Percentiles rank a stretch among this genome's conserved stretches.
Evolutionary conservation across 164 flowering plant genomes (phyloP).

Genomic region (Chimonanthus praecox): DNA sequence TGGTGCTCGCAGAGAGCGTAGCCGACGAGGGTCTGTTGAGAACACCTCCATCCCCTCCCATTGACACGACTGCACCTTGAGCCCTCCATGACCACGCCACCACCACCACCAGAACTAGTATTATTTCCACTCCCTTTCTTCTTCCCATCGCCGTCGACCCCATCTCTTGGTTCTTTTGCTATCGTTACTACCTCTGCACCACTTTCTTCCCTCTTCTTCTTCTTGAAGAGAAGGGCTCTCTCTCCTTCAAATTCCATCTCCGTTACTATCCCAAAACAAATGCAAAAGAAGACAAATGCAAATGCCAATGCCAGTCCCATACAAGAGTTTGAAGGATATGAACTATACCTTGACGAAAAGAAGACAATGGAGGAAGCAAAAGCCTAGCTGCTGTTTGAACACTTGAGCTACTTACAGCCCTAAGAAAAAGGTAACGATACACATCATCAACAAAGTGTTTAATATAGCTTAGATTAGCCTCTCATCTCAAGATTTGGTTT

Average conservation of each 20-base stretch:
- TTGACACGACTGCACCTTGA: constrained; percentile 88
- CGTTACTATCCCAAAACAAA: background rate
- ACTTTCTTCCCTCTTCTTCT: constrained; percentile 33
- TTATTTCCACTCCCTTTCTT: background rate
- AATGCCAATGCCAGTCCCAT: background rate
- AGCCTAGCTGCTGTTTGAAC: constrained; percentile 6
- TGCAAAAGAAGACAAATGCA: background rate
- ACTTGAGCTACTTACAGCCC: constrained; percentile 1
- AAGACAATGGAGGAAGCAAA: constrained; percentile 6
- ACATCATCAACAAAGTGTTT: background rate
- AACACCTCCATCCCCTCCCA: constrained; percentile 90
- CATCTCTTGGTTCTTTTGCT: constrained; percentile 7
- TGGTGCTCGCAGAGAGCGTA: constrained; percentile 92
- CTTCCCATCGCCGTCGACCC: constrained; percentile 6
- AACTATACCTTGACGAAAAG: constrained; percentile 14
- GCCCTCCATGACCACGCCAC: constrained; percentile 48
- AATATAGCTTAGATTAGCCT: constrained; percentile 1
- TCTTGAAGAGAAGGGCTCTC: constrained; percentile 44
- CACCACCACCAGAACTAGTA: constrained; percentile 12
- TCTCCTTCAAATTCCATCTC: constrained; percentile 38
- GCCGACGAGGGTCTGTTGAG: constrained; percentile 78
- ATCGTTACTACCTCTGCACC: constrained; percentile 7
- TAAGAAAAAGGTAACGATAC: background rate
- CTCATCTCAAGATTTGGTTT: constrained; percentile 5
- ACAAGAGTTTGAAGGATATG: background rate